Evolutionary conservation across 164 flowering plant species (phyloP), one percentile per base, ranked within the genome.

Genomic region (Pachysandra terminalis): DNA sequence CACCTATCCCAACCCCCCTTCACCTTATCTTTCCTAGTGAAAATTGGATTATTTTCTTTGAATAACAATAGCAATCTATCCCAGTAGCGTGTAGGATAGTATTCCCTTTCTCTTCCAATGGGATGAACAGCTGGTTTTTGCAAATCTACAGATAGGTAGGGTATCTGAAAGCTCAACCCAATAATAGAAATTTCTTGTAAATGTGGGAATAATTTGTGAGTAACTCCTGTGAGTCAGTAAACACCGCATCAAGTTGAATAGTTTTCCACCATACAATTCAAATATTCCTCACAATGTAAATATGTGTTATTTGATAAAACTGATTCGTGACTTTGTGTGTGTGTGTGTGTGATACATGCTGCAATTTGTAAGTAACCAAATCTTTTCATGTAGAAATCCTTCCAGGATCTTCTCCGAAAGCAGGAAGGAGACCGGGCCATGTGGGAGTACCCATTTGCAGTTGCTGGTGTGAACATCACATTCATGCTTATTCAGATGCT

Each of bases 401-500:
- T 90, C 71, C 97, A 91, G 70, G 90, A 85, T 79, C 96, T 94
- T 75, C 96, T 94, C 55, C 79, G 76, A 37, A 94, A 94, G 83
- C 87, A 80, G 72, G 98, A 88, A 74, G 98, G 98, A 41, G 88
- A 87, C 45, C 75, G 97, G 52, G 85, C 97, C n/a, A 73, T 87
- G 71, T 94, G 98, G 98, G 98, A 94, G 77, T 94, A 94, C 76
- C 98, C 98, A 40, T 94, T 94, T 84, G 98, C 97, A 41, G 96
- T 94, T 22, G 98, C 98, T 79, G 98, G 97, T 69, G 95, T 94
- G 65, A 94, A 94, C 79, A 91, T 94, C 67, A 90, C 98, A 64
- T 94, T 94, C 80, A 94, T 94, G 98, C 92, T 94, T 64, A 86
- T 91, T 76, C 97, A 94, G 82, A 91, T 94, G 96, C 97, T 94